Evolutionary conservation across 1,139 yeast species (phyloP).

Genomic region (Arxiozyma slooffiae): DNA sequence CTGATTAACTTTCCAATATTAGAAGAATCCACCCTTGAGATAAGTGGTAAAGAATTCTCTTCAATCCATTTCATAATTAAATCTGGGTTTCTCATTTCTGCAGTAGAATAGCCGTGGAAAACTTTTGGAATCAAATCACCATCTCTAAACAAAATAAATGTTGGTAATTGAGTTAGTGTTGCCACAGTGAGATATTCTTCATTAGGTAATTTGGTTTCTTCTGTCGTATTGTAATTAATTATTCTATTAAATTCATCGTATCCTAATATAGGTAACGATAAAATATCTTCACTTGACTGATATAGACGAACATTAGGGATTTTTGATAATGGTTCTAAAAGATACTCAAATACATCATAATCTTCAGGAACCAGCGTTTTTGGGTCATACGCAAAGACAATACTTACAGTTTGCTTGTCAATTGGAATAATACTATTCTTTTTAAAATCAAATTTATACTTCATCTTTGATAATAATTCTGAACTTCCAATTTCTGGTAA

Average conservation of each 20-base stretch:
- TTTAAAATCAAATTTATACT: slow-evolving; percentile 10
- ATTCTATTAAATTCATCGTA: slow-evolving; percentile 36
- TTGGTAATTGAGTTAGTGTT: slow-evolving; percentile 50
- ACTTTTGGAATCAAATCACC: slow-evolving; percentile 43
- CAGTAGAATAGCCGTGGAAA: slow-evolving; percentile 52
- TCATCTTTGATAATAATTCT: slow-evolving; percentile 12
- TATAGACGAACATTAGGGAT: slow-evolving; percentile 48
- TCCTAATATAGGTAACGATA: slow-evolving; percentile 36
- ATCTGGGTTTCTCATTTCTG: slow-evolving; percentile 46
- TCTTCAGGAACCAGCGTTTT: slow-evolving; percentile 49
- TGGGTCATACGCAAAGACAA: slow-evolving; percentile 48
- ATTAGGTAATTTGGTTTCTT: slow-evolving; percentile 32
- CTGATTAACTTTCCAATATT: slow-evolving; percentile 35
- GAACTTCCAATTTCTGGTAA: slow-evolving; percentile 30
- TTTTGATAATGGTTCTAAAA: slow-evolving; percentile 48
- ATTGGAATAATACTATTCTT: slow-evolving; percentile 14
- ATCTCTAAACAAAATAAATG: slow-evolving; percentile 50
- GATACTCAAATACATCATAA: slow-evolving; percentile 46
- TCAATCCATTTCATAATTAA: slow-evolving; percentile 42
- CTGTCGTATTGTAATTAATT: slow-evolving; percentile 36
- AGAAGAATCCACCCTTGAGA: slow-evolving; percentile 42
- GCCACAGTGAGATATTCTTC: slow-evolving; percentile 42
- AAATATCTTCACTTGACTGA: slow-evolving; percentile 42
- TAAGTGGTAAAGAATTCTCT: slow-evolving; percentile 40
- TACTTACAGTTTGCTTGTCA: slow-evolving; percentile 39